Percentiles rank a stretch among this genome's conserved stretches.
phyloP scores from a whole-genome alignment of 306 rosid species.

The Dryas octopetala region DNA sequence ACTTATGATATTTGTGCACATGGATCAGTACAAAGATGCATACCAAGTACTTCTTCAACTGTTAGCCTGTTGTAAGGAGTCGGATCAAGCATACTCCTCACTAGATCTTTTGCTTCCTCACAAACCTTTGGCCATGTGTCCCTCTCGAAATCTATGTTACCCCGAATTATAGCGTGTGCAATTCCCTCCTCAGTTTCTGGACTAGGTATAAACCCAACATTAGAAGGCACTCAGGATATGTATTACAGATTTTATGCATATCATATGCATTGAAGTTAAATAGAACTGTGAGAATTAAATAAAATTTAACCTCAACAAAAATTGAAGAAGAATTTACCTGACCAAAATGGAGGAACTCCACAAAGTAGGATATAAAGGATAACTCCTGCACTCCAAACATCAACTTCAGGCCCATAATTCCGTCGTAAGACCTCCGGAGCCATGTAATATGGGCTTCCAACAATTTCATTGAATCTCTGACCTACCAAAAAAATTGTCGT shows the following conservation, averaged over 20 bases:
- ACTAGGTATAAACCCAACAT: too few relatives aligned
- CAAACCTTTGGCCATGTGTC: constrained; percentile 74
- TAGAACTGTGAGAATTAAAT: too few relatives aligned
- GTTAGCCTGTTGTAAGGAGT: constrained; percentile 70
- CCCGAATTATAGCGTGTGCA: too few relatives aligned
- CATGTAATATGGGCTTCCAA: too few relatives aligned
- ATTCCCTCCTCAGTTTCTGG: too few relatives aligned
- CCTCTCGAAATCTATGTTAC: too few relatives aligned
- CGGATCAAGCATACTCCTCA: constrained; percentile 79
- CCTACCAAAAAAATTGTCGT: constrained; percentile 55
- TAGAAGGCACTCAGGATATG: neutral
- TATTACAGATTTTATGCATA: neutral
- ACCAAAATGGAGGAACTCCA: constrained; percentile 99
- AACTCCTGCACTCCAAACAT: constrained; percentile 94
- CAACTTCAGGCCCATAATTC: constrained; percentile 81
- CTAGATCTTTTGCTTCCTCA: constrained; percentile 71
- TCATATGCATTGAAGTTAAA: neutral
- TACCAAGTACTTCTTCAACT: constrained; percentile 87
- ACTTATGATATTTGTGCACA: too few relatives aligned
- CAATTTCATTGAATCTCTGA: constrained; percentile 81
- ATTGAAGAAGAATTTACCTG: constrained; percentile 47
- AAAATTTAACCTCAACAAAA: neutral
- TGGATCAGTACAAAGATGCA: too few relatives aligned
- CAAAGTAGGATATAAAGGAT: constrained; percentile 87
- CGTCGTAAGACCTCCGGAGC: constrained; percentile 87